Conservation (phyloP, 768 basidiomycete genomes). For the Galerina marginata region DNA sequence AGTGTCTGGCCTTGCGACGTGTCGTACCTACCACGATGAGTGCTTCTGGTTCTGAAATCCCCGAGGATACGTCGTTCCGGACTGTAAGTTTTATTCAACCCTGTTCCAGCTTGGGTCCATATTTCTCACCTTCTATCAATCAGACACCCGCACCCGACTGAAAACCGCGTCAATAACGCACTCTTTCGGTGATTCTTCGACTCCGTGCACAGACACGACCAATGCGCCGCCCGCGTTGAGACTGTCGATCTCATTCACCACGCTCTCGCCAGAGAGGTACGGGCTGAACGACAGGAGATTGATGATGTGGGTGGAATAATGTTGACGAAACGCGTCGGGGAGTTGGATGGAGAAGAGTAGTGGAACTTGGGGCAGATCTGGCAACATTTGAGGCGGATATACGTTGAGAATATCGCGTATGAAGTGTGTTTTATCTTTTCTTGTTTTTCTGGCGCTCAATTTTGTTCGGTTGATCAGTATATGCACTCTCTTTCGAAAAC, state of each 20-base stretch:
- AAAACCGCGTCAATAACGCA: slow-evolving; percentile 70
- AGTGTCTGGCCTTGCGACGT: slow-evolving; percentile 20
- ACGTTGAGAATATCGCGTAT: slow-evolving; percentile 86
- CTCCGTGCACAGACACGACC: slow-evolving; percentile 83
- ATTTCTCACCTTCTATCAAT: slow-evolving; percentile 28
- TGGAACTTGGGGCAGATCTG: slow-evolving; percentile 79
- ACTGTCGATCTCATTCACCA: slow-evolving; percentile 85
- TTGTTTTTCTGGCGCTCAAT: neutral
- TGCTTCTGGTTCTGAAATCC: slow-evolving; percentile 79
- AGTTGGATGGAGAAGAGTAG: slow-evolving; percentile 38
- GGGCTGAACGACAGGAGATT: slow-evolving; percentile 59
- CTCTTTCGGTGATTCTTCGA: slow-evolving; percentile 88
- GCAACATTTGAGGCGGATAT: slow-evolving; percentile 70
- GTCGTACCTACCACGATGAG: slow-evolving; percentile 69
- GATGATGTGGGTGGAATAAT: slow-evolving; percentile 84
- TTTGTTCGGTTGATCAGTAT: slow-evolving; percentile 43
- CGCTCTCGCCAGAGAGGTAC: slow-evolving; percentile 78
- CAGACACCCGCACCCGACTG: slow-evolving; percentile 67
- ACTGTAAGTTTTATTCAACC: slow-evolving; percentile 56
- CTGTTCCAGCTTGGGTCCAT: neutral
- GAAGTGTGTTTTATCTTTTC: slow-evolving; percentile 48
- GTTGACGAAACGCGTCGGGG: slow-evolving; percentile 64
- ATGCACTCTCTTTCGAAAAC: slow-evolving; percentile 90
- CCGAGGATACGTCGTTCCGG: slow-evolving; percentile 66
- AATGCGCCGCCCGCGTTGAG: slow-evolving; percentile 85